A percentile compares a stretch with the other conserved stretches of the same genome.
These are phyloP conservation scores for Phytophthora litchii DNA, from an alignment of 352 stramenopile genomes.

Conservation along the genomic window DNA sequence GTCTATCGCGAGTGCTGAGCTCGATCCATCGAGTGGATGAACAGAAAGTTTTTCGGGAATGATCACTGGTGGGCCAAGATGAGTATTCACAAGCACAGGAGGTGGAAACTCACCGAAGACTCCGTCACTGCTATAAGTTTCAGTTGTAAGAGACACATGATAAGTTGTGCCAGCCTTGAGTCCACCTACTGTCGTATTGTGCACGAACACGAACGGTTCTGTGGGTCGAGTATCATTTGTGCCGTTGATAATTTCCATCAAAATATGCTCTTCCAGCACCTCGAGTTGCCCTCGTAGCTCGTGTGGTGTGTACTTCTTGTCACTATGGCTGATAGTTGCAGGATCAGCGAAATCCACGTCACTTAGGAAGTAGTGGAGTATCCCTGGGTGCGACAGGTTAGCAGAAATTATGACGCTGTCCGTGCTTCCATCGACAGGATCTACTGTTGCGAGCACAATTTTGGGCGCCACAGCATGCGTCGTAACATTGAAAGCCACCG, in stretches of 20 bases:
- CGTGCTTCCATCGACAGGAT: conserved; percentile 44
- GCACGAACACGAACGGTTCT: conserved; percentile 60
- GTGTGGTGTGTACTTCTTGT: conserved; percentile 32
- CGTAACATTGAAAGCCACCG: conserved; percentile 37
- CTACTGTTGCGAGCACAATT: conserved; percentile 64
- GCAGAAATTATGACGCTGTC: conserved; percentile 61
- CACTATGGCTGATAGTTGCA: conserved; percentile 43
- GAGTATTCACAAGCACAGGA: conserved; percentile 70
- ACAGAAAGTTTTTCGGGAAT: conserved; percentile 41
- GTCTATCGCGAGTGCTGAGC: conserved; percentile 54
- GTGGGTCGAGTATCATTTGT: conserved; percentile 74
- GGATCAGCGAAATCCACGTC: conserved; percentile 82
- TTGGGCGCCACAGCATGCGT: conserved; percentile 65
- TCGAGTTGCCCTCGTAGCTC: conserved; percentile 54
- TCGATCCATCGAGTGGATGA: conserved; percentile 41
- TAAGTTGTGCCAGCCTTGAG: conserved; percentile 64
- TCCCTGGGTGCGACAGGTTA: conserved; percentile 69
- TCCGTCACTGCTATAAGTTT: conserved; percentile 60
- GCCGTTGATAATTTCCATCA: conserved; percentile 72
- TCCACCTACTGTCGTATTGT: conserved; percentile 53
- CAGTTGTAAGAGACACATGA: conserved; percentile 78
- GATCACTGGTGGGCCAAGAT: conserved; percentile 53
- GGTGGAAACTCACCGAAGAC: conserved; percentile 80
- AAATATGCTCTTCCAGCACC: conserved; percentile 47
- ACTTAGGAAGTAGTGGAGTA: conserved; percentile 77